Base-by-base conservation (phyloP, 495 filamentous ascomycete genomes). In the Xylaria palmicola region DNA sequence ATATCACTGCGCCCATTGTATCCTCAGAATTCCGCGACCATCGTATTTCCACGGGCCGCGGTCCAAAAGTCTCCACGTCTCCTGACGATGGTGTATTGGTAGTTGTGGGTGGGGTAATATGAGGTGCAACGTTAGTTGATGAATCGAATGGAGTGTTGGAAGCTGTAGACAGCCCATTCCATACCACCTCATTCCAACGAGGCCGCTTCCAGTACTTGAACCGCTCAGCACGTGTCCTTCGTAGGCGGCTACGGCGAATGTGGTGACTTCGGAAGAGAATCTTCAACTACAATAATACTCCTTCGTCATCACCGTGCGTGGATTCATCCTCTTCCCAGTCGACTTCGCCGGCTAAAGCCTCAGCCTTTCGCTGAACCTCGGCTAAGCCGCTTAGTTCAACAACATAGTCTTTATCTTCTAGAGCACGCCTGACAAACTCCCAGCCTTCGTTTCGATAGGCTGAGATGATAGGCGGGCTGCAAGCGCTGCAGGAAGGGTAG, bases 401-500 rank as follows among this genome's bases (percentile, higher is more conserved):
- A 0, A 98, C 90, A 70, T 90, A 97, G 3, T 92, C 88, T 52
- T 84, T 85, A 71, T 95, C 90, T 64, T 90, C 86, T 6, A 98
- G 76, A 26, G 93, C 94, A 66, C 79, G 86, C 77, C 89, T 89
- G 37, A 98, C 89, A 74, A 98, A 98, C 4, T 85, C 83, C 92
- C 92, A 98, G 0, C 89, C 90, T 43, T 88, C 82, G 26, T 79
- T 73, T 60, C 81, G 79, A 68, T 97, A 98, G 10, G 85, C 86
- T 30, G 80, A 75, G 15, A 91, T 69, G 20, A 98, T 84, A 39
- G 82, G 87, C 29, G 86, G 83, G 60, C 91, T 95, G 72, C 94
- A 98, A 19, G 93, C 94, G 60, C 91, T 94, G 71, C 94, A 98
- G 74, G 87, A 92, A 56, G 92, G 85, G 69, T 96, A 98, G 54